Conservation (phyloP, 2,329 filamentous ascomycete species). For the Sphaerostilbella broomeana region DNA sequence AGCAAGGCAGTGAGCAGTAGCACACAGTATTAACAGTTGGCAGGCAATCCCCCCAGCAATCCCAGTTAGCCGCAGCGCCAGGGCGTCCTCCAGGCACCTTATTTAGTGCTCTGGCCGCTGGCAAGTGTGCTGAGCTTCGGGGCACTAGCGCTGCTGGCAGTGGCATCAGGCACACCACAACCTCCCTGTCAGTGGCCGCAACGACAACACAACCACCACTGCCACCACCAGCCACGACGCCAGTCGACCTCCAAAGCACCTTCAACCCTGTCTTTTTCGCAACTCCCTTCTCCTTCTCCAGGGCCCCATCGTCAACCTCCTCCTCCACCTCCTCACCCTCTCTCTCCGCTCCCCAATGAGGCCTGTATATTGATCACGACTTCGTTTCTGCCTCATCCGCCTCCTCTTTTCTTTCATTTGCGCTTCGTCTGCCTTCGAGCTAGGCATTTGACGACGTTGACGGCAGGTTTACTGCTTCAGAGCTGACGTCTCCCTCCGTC, state of each 20-base stretch:
- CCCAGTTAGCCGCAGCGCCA: no score
- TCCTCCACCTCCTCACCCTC: conserved; percentile 16
- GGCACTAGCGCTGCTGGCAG: no score
- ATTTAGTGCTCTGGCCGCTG: no score
- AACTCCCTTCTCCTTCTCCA: conserved; percentile 23
- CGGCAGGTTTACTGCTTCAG: conserved; percentile 10
- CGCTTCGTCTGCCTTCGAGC: conserved; percentile 14
- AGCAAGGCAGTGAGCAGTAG: no score
- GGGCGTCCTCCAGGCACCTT: no score
- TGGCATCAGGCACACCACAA: no score
- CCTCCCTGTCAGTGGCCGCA: neutral
- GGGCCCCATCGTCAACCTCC: conserved; percentile 16
- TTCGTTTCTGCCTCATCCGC: conserved; percentile 25
- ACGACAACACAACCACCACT: neutral
- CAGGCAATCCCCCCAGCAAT: no score
- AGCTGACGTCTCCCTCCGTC: neutral
- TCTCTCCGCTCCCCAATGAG: conserved; percentile 29
- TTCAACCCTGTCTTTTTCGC: conserved; percentile 1
- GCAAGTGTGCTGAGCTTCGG: no score
- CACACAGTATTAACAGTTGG: no score
- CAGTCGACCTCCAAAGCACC: conserved; percentile 2
- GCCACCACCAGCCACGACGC: conserved; percentile 4
- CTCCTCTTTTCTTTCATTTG: conserved; percentile 10
- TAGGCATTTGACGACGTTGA: neutral
- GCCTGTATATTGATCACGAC: conserved; percentile 32